Base-by-base conservation (phyloP, 768 basidiomycete genomes). In the Termitomyces sp. region DNA sequence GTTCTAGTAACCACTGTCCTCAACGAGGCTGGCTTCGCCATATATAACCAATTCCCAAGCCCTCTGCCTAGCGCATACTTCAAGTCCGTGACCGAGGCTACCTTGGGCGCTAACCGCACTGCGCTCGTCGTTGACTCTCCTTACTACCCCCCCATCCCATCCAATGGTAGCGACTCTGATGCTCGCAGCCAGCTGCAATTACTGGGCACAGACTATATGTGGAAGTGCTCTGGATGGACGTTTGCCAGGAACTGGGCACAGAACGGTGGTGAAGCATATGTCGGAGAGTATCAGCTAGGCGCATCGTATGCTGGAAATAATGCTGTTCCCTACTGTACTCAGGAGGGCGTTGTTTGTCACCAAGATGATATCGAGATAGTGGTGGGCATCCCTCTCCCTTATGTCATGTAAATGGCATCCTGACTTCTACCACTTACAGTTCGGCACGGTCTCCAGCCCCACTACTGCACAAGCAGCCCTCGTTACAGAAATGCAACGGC, bases 281-380 rank as follows among this genome's bases (percentile, higher is more conserved):
- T 89, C 19, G 89, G 86, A 29, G 61, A 83, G 59, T 90, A 82
- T 67, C 71, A 74, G 45, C 70, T 85, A 38, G 90, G 90, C 25
- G 81, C 86, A 21, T 82, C 85, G n/a, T 89, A 90, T 68, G 84
- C 87, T 11, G 79, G 78, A 41, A 92, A 90, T 71, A 75, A 75
- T 40, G 74, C 56, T 1, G 72, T 82, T 45, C 63, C 82, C 0
- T 83, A 78, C 66, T 92, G 90, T 71, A 77, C 75, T 5, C 68
- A 77, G 61, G 35, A 74, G 31, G 85, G 84, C 35, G 69, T 73
- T 32, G 85, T 90, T 38, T 92, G 90, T 70, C 90, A 91, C 68
- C 81, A 91, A 67, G 90, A 92, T 67, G 91, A 93, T 65, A 92
- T 92, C 58, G 73, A 86, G 73, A 85, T 89, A 66, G 80, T 92